Base-by-base conservation (phyloP, 1,284 basidiomycete genomes). In the Chiua sp. region DNA sequence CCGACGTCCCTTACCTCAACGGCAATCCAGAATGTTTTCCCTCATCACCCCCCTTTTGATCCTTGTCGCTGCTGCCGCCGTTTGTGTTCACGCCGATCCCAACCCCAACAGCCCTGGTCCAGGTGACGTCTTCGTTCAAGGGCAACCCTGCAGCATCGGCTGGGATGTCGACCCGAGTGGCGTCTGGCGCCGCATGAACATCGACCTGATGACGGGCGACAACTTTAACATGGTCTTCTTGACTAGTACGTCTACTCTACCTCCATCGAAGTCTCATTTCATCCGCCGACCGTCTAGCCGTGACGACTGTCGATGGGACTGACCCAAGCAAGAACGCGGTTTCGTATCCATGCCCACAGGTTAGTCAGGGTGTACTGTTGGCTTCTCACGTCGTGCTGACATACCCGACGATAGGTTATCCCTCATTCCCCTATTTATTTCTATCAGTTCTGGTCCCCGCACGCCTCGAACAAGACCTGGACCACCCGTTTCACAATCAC, bases 401-500 rank as follows among this genome's bases (percentile, higher is more conserved):
- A 16, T 51, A 6, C 12, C 48, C 37, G 23, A 47, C 23, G 30
- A 35, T 26, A 89, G 81, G 92, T 95, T 26, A 78, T 77, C n/a
- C 85, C 87, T 44, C 80, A 90, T 72, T 80, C 91, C 3, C 74
- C 85, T 32, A 87, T 93, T 65, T 94, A 92, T 77, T 93, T 94
- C 79, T 92, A 91, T 75, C 89, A 91, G 70, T 92, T 88, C 78
- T 80, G 83, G 18, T 74, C 82, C 4, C 74, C 81, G 1, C 66
- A 65, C 7, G 70, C 81, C 0, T 5, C 70, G 32, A 75, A 79
- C 65, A 80, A 80, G 49, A 79, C 80, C 22, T 96, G 93, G 92
- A 93, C 93, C 1, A 87, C 85, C 11, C 88, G 93, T 46, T 96
- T 94, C 80, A 80, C 89, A 47, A 92, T 95, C 69, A 86, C 90